Conservation (phyloP, 495 filamentous ascomycete genomes). For the Acidiella bohemica region DNA sequence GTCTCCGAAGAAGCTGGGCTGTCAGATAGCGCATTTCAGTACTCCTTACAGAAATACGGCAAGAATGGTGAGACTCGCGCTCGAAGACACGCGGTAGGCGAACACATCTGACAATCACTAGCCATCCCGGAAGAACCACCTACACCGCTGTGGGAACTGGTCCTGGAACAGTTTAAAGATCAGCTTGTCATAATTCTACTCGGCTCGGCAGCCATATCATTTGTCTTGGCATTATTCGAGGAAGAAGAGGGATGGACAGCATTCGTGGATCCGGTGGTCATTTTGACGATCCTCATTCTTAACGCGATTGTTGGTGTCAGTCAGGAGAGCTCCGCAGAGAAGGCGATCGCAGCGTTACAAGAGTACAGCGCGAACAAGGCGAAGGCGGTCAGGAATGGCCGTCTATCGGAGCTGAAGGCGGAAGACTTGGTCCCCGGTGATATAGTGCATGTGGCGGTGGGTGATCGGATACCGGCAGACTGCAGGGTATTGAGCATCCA, state of each 20-base stretch:
- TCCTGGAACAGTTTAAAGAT: constrained; percentile 98
- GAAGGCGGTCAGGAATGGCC: constrained; percentile 73
- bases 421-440: constrained; percentile 96
- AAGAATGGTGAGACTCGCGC: constrained; percentile 21
- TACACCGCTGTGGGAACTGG: constrained; percentile 91
- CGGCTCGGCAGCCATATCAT: constrained; percentile 86
- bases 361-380: constrained; percentile 99
- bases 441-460: constrained; percentile 76
- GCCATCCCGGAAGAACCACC: constrained; percentile 91
- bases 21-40: constrained; percentile 3
- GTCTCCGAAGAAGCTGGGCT: constrained; percentile 18
- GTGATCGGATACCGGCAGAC: constrained; percentile 93
- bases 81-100: constrained; percentile 13
- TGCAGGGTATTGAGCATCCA: constrained; percentile 81
- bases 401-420: constrained; percentile 65
- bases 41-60: constrained; percentile 16
- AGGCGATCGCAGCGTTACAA: constrained; percentile 94
- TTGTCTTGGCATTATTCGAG: constrained; percentile 86
- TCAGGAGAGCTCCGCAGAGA: constrained; percentile 96
- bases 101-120: constrained; percentile 29
- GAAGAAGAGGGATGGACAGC: constrained; percentile 87
- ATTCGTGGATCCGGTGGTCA: constrained; percentile 96
- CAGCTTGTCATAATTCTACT: constrained; percentile 94
- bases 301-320: constrained; percentile 96
- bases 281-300: constrained; percentile 90